Base-by-base conservation (phyloP, 306 rosid species). In the Rubus idaeus region DNA sequence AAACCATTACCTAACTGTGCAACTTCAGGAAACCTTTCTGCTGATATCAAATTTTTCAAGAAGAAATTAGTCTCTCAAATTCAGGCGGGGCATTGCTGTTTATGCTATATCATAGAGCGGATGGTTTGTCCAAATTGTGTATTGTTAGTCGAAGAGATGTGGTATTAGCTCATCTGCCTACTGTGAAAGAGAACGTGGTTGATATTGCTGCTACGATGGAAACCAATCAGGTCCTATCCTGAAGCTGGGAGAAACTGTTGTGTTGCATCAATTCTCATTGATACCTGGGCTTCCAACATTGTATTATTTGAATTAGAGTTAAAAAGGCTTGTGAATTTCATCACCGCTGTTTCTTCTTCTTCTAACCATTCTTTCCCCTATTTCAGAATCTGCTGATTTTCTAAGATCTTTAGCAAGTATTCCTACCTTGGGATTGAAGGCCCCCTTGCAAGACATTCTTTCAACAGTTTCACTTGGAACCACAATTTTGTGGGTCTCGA, bases 351-450 rank as follows among this genome's bases (percentile, higher is more conserved):
- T 80, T 55, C 65, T 76, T 65, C 65, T 76, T 65, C 55, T 57
- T 76, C 84, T 79, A 80, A 78, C 83, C 83, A 81, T 81, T 87
- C 80, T 77, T 68, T 77, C 76, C 78, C 74, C 79, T 61, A 73
- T 40, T 78, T 20, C 80, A 73, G 81, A 72, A 73, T 77, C 65
- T 74, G 85, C 66, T 63, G 77, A 80, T 77, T 74, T 80, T 75
- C 74, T 71, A 42, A 74, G 75, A 68, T 82, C 82, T 49, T 71
- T 77, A 26, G 45, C 80, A 67, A 62, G 68, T 62, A 40, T 75
- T 44, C 49, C 77, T 49, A 63, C 75, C 56, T 70, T 63, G 47
- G 81, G 77, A 64, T 71, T 68, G 58, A 56, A 77, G 78, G 55
- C 83, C 80, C 61, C 42, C 67, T 9, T 79, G 58, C 52, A 50